phyloP scores from a whole-genome alignment of 768 basidiomycete genomes.

The Auricularia sp. region DNA sequence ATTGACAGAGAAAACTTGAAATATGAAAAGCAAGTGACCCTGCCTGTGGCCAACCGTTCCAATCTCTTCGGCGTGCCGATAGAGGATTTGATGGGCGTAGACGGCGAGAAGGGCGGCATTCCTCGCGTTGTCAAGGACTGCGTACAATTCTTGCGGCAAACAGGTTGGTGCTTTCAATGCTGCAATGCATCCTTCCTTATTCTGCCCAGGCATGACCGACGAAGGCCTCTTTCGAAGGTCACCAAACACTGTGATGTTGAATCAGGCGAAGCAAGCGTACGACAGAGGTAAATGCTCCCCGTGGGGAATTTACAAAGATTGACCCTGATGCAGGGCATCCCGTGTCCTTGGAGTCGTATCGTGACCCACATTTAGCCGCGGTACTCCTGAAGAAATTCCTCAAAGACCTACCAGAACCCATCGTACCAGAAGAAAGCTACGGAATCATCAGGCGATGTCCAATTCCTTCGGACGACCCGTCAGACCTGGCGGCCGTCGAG shows the following conservation, averaged over 20 bases:
- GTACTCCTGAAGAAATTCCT: slow-evolving; percentile 82
- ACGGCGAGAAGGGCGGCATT: slow-evolving; percentile 75
- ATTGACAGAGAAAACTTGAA: slow-evolving; percentile 62
- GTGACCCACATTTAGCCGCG: slow-evolving; percentile 71
- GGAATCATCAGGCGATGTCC: slow-evolving; percentile 61
- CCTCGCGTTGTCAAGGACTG: slow-evolving; percentile 72
- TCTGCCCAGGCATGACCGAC: slow-evolving; percentile 40
- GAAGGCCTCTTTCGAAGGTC: slow-evolving; percentile 81
- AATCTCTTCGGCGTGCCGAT: slow-evolving; percentile 71
- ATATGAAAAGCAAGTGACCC: slow-evolving; percentile 54
- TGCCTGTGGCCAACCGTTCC: slow-evolving; percentile 53
- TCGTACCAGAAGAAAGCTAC: slow-evolving; percentile 67
- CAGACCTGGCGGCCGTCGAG: slow-evolving; percentile 45
- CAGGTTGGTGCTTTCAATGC: slow-evolving; percentile 22
- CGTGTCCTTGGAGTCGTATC: slow-evolving; percentile 65
- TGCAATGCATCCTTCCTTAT: not conserved
- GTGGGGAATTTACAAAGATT: too few species aligned
- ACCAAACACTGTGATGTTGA: slow-evolving; percentile 56
- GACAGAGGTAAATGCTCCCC: slow-evolving; percentile 46
- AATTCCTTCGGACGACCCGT: slow-evolving; percentile 35
- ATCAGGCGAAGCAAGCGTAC: slow-evolving; percentile 73
- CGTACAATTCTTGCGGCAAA: slow-evolving; percentile 58
- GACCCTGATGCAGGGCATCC: slow-evolving; percentile 45
- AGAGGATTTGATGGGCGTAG: slow-evolving; percentile 70
- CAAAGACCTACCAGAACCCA: slow-evolving; percentile 65